A percentile compares a stretch with the other conserved stretches of the same genome.
Evolutionary conservation across 495 filamentous ascomycete genomes (phyloP).

Genomic region (Penicillium macrosclerotiorum): DNA sequence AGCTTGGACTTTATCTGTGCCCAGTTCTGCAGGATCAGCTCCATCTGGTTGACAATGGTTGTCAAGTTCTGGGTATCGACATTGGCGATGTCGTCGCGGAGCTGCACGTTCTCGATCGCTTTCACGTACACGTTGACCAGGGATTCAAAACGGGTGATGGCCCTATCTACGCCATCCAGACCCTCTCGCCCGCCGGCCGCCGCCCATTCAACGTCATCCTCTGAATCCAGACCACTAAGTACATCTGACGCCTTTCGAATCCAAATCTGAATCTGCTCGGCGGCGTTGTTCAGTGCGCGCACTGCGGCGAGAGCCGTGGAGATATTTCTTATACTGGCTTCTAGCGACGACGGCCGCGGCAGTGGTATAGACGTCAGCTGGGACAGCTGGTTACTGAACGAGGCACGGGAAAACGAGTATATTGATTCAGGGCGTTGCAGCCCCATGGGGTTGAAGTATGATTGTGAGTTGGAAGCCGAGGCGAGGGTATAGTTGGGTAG

Average conservation of each 20-base stretch:
- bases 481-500: constrained; percentile 30
- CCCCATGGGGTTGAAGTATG: constrained; percentile 51
- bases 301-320: constrained; percentile 76
- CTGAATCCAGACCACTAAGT: constrained; percentile 77
- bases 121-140: constrained; percentile 86
- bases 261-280: constrained; percentile 90
- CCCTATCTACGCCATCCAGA: constrained; percentile 82
- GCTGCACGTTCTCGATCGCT: constrained; percentile 85
- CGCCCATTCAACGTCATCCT: constrained; percentile 97
- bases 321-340: constrained; percentile 76
- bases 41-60: constrained; percentile 80
- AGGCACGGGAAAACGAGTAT: constrained; percentile 83
- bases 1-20: constrained; percentile 70
- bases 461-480: constrained; percentile 44
- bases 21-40: constrained; percentile 82
- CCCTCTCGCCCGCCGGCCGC: constrained; percentile 89
- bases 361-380: constrained; percentile 82
- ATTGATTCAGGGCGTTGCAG: constrained; percentile 69
- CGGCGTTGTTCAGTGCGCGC: constrained; percentile 72
- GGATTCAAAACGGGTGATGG: constrained; percentile 79
- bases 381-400: constrained; percentile 86
- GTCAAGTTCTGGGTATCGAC: constrained; percentile 67
- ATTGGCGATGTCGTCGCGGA: constrained; percentile 68
- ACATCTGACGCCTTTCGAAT: constrained; percentile 87
- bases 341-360: constrained; percentile 76